phyloP scores from a whole-genome alignment of 1,284 basidiomycete genomes.

The Heterobasidion annosum region DNA sequence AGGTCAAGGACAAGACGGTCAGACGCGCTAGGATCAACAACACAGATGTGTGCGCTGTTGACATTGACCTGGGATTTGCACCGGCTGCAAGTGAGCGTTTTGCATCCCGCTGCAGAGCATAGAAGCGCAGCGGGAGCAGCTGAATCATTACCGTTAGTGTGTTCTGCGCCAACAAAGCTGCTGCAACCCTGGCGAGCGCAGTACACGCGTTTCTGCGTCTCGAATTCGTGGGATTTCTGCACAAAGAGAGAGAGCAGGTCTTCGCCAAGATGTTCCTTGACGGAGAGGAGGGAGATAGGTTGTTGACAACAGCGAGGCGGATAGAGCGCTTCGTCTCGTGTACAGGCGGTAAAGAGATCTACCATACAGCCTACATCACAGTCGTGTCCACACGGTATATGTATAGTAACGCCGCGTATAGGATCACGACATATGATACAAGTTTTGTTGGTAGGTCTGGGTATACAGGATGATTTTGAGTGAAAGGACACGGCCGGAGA shows the following conservation, averaged over 20 bases:
- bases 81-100: slow-evolving; percentile 16
- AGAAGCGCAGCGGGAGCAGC: neutral
- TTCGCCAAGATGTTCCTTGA: slow-evolving; percentile 19
- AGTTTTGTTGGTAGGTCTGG: slow-evolving; percentile 2
- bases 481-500: too few relatives aligned
- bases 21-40: neutral
- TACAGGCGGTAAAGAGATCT: slow-evolving; percentile 26
- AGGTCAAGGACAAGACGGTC: slow-evolving; percentile 22
- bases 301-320: slow-evolving; percentile 35
- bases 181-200: slow-evolving; percentile 29
- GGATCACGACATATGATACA: slow-evolving; percentile 29
- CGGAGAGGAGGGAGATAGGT: slow-evolving; percentile 20
- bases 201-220: slow-evolving; percentile 31
- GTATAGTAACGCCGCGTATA: slow-evolving; percentile 20
- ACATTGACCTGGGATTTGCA: neutral
- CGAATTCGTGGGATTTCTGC: slow-evolving; percentile 25
- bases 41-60: neutral
- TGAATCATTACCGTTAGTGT: slow-evolving; percentile 6
- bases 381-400: slow-evolving; percentile 29
- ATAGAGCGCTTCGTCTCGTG: slow-evolving; percentile 30
- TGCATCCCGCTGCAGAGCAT: neutral
- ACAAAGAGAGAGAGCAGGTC: slow-evolving; percentile 17
- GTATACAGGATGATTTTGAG: too few relatives aligned
- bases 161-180: slow-evolving; percentile 27
- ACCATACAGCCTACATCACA: slow-evolving; percentile 29